Percentiles rank a stretch among this genome's conserved stretches.
These are phyloP conservation scores for Penicillium ucsense DNA, from an alignment of 495 filamentous ascomycete species.

Conservation along the genomic window DNA sequence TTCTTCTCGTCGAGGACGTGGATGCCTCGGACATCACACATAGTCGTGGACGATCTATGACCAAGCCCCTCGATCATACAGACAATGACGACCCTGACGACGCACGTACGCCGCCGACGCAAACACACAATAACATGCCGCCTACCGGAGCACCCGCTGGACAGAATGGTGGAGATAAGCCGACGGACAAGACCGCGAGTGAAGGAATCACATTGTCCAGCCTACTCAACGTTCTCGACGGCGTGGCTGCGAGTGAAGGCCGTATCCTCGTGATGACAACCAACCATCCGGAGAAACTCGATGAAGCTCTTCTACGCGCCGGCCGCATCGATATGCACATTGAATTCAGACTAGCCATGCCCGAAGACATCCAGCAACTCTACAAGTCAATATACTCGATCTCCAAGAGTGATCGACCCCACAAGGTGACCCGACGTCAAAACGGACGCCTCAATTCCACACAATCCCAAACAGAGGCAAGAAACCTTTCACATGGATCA, in stretches of 20 bases:
- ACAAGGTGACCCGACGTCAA: not conserved
- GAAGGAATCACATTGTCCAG: conserved; percentile 54
- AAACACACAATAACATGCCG: too few species aligned
- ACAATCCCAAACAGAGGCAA: not conserved
- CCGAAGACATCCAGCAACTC: conserved; percentile 51
- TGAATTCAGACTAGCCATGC: conserved; percentile 55
- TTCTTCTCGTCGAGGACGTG: conserved; percentile 41
- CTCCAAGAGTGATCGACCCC: not conserved
- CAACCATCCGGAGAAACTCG: conserved; percentile 67
- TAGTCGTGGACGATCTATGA: conserved; percentile 13
- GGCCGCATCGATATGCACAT: conserved; percentile 71
- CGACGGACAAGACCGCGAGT: conserved; percentile 5
- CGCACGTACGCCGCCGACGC: too few species aligned
- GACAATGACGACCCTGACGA: not conserved
- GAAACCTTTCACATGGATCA: not conserved
- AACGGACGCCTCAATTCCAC: not conserved
- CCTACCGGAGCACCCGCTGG: too few species aligned
- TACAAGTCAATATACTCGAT: conserved; percentile 59
- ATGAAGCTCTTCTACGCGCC: conserved; percentile 65
- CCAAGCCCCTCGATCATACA: not conserved
- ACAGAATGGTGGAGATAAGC: not conserved
- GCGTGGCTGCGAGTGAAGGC: conserved; percentile 68
- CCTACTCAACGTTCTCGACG: conserved; percentile 71
- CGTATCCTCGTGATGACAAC: conserved; percentile 79
- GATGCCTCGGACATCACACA: conserved; percentile 51